Percentiles rank a stretch among this genome's conserved stretches.
phyloP scores from a whole-genome alignment of 2,329 filamentous ascomycete species.

The Neopestalotiopsis sp. region DNA sequence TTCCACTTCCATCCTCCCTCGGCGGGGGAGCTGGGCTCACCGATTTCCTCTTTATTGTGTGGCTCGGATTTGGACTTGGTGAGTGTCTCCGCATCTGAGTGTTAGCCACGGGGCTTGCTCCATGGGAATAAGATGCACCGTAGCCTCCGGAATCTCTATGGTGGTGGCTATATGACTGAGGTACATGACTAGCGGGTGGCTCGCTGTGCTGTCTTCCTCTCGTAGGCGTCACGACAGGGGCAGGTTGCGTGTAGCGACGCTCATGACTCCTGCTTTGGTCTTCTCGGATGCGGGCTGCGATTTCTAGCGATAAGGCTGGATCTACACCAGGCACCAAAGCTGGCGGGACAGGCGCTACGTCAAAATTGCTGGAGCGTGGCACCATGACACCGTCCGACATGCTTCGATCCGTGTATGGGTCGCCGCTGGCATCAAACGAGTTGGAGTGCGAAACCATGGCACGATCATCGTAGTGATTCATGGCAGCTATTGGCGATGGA shows the following conservation, averaged over 20 bases:
- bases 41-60: conserved; percentile 63
- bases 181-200: conserved; percentile 34
- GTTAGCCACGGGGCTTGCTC: conserved; percentile 38
- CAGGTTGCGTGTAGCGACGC: conserved; percentile 49
- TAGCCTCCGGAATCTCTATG: conserved; percentile 29
- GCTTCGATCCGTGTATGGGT: background rate
- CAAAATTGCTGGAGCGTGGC: conserved; percentile 43
- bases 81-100: conserved; percentile 39
- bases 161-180: conserved; percentile 30
- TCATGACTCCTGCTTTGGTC: conserved; percentile 51
- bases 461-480: conserved; percentile 20
- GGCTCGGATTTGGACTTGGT: conserved; percentile 50
- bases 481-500: conserved; percentile 38
- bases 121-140: conserved; percentile 45
- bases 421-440: conserved; percentile 22
- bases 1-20: conserved; percentile 51
- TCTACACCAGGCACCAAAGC: conserved; percentile 68
- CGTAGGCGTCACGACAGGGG: conserved; percentile 43
- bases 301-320: conserved; percentile 58
- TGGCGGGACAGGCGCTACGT: conserved; percentile 55
- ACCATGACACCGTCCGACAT: conserved; percentile 19
- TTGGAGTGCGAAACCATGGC: conserved; percentile 15
- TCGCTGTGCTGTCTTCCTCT: conserved; percentile 46
- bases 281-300: conserved; percentile 63
- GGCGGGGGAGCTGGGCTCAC: conserved; percentile 80